Percentiles rank a stretch among this genome's conserved stretches.
Evolutionary conservation across 2,329 filamentous ascomycete species (phyloP).

Genomic region (Aspergillus spinulosporus): DNA sequence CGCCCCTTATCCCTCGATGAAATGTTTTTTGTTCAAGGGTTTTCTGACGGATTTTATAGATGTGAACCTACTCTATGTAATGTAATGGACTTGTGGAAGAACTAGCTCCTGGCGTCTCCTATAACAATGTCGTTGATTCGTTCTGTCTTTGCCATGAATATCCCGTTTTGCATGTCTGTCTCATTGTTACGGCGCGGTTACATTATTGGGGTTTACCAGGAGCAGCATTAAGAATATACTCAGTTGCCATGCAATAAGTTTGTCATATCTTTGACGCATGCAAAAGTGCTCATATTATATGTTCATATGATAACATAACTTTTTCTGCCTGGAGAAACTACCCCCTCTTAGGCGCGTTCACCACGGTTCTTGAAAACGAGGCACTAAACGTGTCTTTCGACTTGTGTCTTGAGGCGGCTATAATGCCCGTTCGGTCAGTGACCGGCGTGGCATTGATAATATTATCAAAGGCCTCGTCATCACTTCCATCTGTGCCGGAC

Average conservation of each 20-base stretch:
- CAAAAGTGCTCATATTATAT: not conserved
- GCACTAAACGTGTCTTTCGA: conserved; percentile 51
- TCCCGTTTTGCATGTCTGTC: not conserved
- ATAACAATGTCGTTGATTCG: not conserved
- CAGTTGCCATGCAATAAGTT: not conserved
- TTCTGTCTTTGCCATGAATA: conserved; percentile 3
- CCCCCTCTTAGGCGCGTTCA: conserved; percentile 52
- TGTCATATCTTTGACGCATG: not conserved
- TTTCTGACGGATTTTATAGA: conserved; percentile 47
- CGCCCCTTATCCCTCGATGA: conserved; percentile 35
- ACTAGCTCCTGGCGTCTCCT: not conserved
- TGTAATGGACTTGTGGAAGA: conserved; percentile 48
- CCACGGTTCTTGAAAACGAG: conserved; percentile 51
- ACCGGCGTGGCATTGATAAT: conserved; percentile 90
- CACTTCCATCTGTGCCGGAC: conserved; percentile 60
- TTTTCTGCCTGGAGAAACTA: conserved; percentile 19
- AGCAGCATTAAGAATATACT: not conserved
- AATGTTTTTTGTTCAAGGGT: conserved; percentile 5
- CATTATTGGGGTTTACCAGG: not conserved
- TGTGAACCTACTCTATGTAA: conserved; percentile 66
- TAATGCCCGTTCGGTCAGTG: conserved; percentile 78
- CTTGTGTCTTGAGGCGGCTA: conserved; percentile 59
- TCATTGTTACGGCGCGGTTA: not conserved
- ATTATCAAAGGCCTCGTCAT: conserved; percentile 77
- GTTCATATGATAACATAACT: conserved; percentile 6